Conservation (phyloP, 139 green algal genomes). For the Chlorella sp. region DNA sequence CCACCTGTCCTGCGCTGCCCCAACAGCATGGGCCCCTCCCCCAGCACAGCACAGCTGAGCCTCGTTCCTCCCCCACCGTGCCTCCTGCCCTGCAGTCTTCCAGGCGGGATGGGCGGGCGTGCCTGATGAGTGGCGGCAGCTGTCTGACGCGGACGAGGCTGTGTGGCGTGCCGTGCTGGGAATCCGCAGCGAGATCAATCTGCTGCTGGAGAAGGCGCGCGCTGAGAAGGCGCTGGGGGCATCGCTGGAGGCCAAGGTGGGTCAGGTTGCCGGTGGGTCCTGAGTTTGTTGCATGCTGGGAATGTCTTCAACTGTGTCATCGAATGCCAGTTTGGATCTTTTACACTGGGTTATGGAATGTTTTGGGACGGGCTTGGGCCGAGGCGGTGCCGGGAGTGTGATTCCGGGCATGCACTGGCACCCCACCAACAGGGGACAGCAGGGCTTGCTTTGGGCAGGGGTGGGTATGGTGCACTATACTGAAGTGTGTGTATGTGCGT, state of each 20-base stretch:
- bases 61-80: conserved; percentile 26
- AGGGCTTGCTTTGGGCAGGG: too few relatives aligned
- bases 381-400: too few relatives aligned
- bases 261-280: conserved; percentile 24
- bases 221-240: conserved; percentile 79
- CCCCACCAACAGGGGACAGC: too few relatives aligned
- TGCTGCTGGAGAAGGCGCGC: conserved; percentile 82
- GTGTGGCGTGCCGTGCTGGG: conserved; percentile 61
- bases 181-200: conserved; percentile 79
- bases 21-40: background rate
- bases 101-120: conserved; percentile 68
- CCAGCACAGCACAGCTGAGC: background rate
- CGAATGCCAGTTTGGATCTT: too few relatives aligned
- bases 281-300: background rate
- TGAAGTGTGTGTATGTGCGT: too few relatives aligned
- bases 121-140: conserved; percentile 57
- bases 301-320: too few relatives aligned
- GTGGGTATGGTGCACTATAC: too few relatives aligned
- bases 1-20: background rate
- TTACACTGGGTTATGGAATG: too few relatives aligned
- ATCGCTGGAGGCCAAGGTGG: conserved; percentile 80
- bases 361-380: too few relatives aligned
- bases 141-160: conserved; percentile 45
- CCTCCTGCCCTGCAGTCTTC: conserved; percentile 72
- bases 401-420: too few relatives aligned